These are phyloP conservation scores for Odontarrhena argentea DNA, from an alignment of 345 rosid species.

Conservation along the genomic window DNA sequence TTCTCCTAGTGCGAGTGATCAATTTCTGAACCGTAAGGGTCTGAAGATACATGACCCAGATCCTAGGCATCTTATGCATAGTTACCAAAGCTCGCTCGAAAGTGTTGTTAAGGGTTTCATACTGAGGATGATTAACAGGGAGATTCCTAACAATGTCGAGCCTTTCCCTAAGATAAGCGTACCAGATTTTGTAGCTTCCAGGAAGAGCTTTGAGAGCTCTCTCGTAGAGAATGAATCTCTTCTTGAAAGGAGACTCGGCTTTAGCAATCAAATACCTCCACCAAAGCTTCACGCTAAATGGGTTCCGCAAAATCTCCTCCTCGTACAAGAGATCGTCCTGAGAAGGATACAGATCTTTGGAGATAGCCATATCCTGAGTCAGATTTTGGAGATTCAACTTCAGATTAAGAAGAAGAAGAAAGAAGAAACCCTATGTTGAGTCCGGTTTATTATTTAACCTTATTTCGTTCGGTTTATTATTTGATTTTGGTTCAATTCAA, in stretches of 20 bases:
- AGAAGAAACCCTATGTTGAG: too few relatives aligned
- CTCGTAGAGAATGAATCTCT: constrained; percentile 78
- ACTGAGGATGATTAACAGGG: constrained; percentile 67
- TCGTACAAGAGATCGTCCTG: constrained; percentile 81
- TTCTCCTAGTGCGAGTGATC: constrained; percentile 60
- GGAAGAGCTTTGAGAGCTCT: constrained; percentile 85
- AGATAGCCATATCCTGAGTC: constrained; percentile 56
- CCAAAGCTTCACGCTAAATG: constrained; percentile 86
- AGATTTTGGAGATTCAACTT: too few relatives aligned
- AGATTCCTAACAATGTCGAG: constrained; percentile 72
- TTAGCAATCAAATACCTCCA: constrained; percentile 87
- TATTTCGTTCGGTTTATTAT: too few relatives aligned
- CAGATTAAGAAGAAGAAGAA: too few relatives aligned
- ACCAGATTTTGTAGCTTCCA: constrained; percentile 90
- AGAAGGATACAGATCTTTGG: constrained; percentile 82
- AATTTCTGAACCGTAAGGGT: constrained; percentile 63
- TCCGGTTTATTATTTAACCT: too few relatives aligned
- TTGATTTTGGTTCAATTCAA: too few relatives aligned
- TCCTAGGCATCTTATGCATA: constrained; percentile 95
- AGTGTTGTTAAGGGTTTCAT: constrained; percentile 78
- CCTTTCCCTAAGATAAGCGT: constrained; percentile 79
- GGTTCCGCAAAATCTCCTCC: constrained; percentile 86
- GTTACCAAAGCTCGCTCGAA: constrained; percentile 88
- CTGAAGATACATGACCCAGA: constrained; percentile 85
- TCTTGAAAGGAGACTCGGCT: constrained; percentile 67